phyloP scores from a whole-genome alignment of 106 monocot species.

The Dendrobium officinale region DNA sequence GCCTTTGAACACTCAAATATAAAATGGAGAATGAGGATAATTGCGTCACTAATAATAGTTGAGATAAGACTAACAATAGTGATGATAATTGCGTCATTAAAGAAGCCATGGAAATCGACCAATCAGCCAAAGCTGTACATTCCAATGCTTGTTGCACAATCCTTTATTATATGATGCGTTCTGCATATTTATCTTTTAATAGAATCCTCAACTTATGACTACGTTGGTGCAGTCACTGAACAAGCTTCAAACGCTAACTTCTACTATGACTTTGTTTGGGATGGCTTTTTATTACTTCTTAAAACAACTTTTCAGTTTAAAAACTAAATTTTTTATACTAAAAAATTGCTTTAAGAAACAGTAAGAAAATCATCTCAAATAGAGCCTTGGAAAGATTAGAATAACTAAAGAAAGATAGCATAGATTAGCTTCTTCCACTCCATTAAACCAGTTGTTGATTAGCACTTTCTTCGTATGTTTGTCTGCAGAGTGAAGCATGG shows the following conservation, averaged over 20 bases:
- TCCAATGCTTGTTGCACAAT: neutral
- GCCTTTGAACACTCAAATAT: neutral
- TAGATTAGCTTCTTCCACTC: no score
- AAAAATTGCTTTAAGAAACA: no score
- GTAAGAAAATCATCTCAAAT: no score
- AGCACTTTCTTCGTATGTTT: neutral
- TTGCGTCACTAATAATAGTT: neutral
- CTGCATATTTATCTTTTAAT: neutral
- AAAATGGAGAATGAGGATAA: neutral
- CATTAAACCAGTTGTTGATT: no score
- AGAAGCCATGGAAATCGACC: neutral
- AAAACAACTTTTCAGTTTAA: no score
- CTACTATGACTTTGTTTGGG: neutral
- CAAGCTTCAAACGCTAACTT: no score
- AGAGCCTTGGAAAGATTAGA: no score
- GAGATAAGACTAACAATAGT: neutral
- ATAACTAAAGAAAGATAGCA: no score
- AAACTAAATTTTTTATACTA: no score
- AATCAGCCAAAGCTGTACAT: neutral
- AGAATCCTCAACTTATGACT: neutral
- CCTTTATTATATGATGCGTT: neutral
- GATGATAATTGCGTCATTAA: neutral
- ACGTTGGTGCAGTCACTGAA: no score
- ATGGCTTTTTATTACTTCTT: no score
- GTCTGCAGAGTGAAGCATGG: conserved; percentile 48